These are phyloP conservation scores for Rhizopogon rudus DNA, from an alignment of 768 basidiomycete genomes.

Conservation along the genomic window DNA sequence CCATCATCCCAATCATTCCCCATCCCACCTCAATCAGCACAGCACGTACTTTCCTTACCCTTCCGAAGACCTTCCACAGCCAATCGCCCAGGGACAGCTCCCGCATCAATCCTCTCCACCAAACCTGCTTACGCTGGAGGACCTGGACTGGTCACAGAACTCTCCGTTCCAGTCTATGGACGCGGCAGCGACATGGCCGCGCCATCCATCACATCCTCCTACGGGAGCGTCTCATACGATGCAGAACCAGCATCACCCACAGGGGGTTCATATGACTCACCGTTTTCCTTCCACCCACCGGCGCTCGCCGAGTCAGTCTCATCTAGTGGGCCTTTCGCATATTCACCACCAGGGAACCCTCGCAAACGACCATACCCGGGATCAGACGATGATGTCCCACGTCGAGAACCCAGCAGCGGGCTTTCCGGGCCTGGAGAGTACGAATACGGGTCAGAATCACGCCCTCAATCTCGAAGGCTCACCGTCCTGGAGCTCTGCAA, in stretches of 20 bases:
- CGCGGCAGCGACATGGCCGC: conserved; percentile 36
- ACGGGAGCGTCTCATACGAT: conserved; percentile 14
- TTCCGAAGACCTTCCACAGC: conserved; percentile 52
- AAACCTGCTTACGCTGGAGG: conserved; percentile 44
- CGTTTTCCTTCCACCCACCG: conserved; percentile 78
- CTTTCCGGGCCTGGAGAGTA: conserved; percentile 36
- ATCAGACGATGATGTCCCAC: conserved; percentile 35
- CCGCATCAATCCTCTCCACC: conserved; percentile 47
- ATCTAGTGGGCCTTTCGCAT: conserved; percentile 26
- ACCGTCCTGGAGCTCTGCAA: conserved; percentile 89
- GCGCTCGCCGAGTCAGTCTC: conserved; percentile 34
- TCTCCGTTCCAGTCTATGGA: conserved; percentile 37
- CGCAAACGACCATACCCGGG: conserved; percentile 61
- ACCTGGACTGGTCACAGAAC: conserved; percentile 47
- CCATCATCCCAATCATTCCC: conserved; percentile 35
- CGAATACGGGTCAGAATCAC: conserved; percentile 69
- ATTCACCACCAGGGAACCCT: conserved; percentile 37
- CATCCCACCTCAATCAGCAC: conserved; percentile 37
- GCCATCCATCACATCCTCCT: conserved; percentile 22
- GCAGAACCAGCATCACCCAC: conserved; percentile 20
- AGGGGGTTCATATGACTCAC: conserved; percentile 47
- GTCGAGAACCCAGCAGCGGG: conserved; percentile 30
- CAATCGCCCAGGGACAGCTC: conserved; percentile 67
- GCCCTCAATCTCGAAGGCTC: conserved; percentile 76
- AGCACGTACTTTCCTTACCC: conserved; percentile 54